Evolutionary conservation across 345 rosid genomes (phyloP).

Genomic region (Hibiscus trionum): DNA sequence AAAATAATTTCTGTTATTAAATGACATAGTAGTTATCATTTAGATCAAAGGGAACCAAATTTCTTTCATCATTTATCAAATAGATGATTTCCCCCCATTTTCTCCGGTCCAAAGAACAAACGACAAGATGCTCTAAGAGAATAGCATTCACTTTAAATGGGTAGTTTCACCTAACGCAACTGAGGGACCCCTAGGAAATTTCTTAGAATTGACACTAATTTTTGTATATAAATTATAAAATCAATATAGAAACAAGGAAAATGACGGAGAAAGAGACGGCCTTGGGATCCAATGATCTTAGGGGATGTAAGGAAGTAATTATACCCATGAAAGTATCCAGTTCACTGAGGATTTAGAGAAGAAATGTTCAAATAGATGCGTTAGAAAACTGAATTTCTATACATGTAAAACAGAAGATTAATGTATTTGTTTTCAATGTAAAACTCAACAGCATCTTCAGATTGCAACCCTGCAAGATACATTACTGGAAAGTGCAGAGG

Average conservation of each 20-base stretch:
- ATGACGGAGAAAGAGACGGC: not conserved
- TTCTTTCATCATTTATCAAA: not conserved
- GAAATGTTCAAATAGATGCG: not conserved
- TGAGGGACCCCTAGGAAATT: not conserved
- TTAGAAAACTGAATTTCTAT: not conserved
- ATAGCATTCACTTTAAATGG: not conserved
- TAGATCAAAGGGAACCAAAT: not conserved
- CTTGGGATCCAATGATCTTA: not conserved
- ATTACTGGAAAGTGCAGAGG: slow-evolving; percentile 52
- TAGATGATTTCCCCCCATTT: not conserved
- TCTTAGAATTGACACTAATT: no score
- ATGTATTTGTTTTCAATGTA: not conserved
- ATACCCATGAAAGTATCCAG: no score
- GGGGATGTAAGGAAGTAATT: not conserved
- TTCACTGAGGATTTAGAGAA: no score
- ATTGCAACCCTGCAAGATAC: slow-evolving; percentile 33
- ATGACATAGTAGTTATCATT: not conserved
- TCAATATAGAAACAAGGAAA: not conserved
- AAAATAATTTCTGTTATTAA: no score
- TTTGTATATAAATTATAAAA: no score
- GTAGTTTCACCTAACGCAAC: slow-evolving; percentile 11
- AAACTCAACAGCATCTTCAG: slow-evolving; percentile 20
- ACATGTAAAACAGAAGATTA: not conserved
- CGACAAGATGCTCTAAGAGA: not conserved
- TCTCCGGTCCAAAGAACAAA: not conserved